phyloP scores from a whole-genome alignment of 2,329 filamentous ascomycete genomes.

The Xylariaceae sp. region DNA sequence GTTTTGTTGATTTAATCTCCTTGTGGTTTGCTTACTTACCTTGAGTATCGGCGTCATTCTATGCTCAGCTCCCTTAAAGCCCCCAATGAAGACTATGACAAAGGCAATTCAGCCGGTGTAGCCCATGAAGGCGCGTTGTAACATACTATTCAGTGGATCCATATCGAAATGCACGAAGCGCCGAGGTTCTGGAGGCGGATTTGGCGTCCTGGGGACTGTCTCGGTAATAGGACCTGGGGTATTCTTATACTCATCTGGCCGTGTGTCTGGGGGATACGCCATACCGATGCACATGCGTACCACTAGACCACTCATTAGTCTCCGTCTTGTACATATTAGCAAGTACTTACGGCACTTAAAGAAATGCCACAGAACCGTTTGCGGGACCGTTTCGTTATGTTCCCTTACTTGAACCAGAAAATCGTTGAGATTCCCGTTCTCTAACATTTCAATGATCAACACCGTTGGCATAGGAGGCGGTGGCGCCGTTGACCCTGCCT shows the following conservation, averaged over 20 bases:
- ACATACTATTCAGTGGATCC: conserved; percentile 18
- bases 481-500: too few relatives aligned
- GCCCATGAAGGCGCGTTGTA: background rate
- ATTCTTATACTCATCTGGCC: background rate
- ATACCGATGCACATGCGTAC: conserved; percentile 17
- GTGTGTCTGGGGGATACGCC: conserved; percentile 9
- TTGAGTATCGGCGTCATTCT: conserved; percentile 12
- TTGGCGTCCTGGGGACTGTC: background rate
- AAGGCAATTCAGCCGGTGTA: background rate
- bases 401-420: conserved; percentile 8
- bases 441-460: conserved; percentile 16
- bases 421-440: conserved; percentile 10
- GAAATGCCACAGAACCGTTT: conserved; percentile 15
- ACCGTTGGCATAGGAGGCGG: background rate
- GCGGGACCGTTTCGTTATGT: conserved; percentile 6
- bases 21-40: conserved; percentile 9
- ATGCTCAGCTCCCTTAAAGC: conserved; percentile 6
- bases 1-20: background rate
- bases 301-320: conserved; percentile 6
- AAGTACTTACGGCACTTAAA: conserved; percentile 16
- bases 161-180: conserved; percentile 20
- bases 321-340: background rate
- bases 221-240: conserved; percentile 9
- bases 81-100: conserved; percentile 14
- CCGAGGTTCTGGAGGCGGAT: background rate